phyloP scores from a whole-genome alignment of 176 grass and related monocot genomes.

The Alopecurus myosuroides region DNA sequence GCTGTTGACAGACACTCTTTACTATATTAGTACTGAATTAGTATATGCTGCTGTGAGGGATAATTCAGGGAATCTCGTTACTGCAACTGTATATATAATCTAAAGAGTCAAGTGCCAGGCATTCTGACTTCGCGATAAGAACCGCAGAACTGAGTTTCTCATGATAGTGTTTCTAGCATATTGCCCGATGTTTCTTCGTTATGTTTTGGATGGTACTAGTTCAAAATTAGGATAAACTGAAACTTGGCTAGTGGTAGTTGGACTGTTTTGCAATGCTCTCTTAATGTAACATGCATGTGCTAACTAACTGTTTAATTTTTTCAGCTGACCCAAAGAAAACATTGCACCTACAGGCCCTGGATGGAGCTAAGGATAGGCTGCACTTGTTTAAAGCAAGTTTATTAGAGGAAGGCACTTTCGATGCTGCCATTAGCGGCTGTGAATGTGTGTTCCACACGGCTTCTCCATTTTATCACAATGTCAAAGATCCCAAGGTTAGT shows the following conservation, averaged over 20 bases:
- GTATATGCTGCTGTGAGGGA: background rate
- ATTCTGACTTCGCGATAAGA: background rate
- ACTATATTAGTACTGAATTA: background rate
- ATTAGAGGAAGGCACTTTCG: slow-evolving; percentile 47
- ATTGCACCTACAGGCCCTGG: slow-evolving; percentile 25
- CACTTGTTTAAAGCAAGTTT: slow-evolving; percentile 57
- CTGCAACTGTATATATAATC: background rate
- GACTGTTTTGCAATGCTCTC: background rate
- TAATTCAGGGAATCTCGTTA: background rate
- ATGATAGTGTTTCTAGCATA: background rate
- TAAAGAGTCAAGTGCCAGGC: background rate
- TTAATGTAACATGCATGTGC: background rate
- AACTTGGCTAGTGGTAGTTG: background rate
- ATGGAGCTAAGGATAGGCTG: slow-evolving; percentile 50
- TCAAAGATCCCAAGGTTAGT: slow-evolving; percentile 50
- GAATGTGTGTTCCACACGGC: slow-evolving; percentile 61
- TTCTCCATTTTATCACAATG: slow-evolving; percentile 50
- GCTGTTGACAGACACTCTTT: background rate
- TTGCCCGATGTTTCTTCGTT: background rate
- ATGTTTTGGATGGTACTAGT: background rate
- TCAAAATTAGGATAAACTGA: background rate
- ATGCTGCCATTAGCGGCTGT: slow-evolving; percentile 32
- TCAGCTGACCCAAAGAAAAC: slow-evolving; percentile 62
- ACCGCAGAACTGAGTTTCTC: background rate
- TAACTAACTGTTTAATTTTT: background rate